Conservation (phyloP, 495 filamentous ascomycete genomes). For the Tuber melanosporum region DNA sequence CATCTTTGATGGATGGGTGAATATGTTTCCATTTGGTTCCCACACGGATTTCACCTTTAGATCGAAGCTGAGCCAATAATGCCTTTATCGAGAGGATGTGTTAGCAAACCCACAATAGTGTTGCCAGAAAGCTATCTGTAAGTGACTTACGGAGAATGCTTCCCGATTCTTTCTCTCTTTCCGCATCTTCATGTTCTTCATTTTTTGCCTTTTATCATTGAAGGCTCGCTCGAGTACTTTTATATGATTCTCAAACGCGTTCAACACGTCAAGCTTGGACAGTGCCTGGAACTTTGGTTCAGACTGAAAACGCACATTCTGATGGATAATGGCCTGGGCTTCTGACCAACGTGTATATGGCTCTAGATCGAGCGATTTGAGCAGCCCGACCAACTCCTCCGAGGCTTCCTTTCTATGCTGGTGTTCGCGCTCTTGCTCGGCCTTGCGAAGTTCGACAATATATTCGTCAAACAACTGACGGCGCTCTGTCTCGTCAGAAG, state of each 20-base stretch:
- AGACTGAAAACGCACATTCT: constrained; percentile 69
- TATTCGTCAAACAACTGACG: constrained; percentile 94
- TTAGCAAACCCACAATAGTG: background rate
- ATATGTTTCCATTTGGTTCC: constrained; percentile 85
- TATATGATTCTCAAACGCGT: constrained; percentile 89
- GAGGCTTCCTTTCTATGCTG: constrained; percentile 70
- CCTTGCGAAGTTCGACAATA: constrained; percentile 71
- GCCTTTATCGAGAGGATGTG: constrained; percentile 28
- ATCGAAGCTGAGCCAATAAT: constrained; percentile 65
- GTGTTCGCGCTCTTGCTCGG: constrained; percentile 66
- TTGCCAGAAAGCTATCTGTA: background rate
- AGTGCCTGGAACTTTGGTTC: constrained; percentile 86
- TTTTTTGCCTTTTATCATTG: constrained; percentile 79
- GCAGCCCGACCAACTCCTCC: constrained; percentile 70
- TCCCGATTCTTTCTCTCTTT: constrained; percentile 82
- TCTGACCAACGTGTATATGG: constrained; percentile 94
- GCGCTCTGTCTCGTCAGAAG: constrained; percentile 79
- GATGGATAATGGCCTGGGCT: constrained; percentile 72
- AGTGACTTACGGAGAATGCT: constrained; percentile 52
- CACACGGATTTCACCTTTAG: constrained; percentile 78
- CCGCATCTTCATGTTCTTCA: constrained; percentile 71
- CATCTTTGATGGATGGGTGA: constrained; percentile 67
- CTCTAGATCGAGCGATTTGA: constrained; percentile 80
- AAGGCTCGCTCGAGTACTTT: constrained; percentile 81
- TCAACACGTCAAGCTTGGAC: constrained; percentile 82